Percentiles rank a stretch among this genome's conserved stretches.
Evolutionary conservation across 2,329 filamentous ascomycete species (phyloP).

Genomic region (Xylariaceae sp.): DNA sequence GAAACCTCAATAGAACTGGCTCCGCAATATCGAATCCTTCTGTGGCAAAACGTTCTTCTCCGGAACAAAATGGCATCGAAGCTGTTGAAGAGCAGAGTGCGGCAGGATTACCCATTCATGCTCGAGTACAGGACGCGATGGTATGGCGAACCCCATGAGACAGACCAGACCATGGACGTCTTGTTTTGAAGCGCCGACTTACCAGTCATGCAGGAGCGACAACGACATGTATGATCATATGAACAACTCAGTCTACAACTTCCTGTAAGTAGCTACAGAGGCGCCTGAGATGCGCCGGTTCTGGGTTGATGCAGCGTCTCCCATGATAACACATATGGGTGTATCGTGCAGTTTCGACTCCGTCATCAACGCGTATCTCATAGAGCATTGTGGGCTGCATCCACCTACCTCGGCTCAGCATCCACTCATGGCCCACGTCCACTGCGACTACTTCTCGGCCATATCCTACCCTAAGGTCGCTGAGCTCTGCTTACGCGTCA

Average conservation of each 20-base stretch:
- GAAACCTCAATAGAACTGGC: neutral
- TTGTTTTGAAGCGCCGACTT: conserved; percentile 4
- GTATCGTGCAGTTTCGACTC: conserved; percentile 64
- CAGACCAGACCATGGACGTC: neutral
- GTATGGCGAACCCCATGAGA: conserved; percentile 40
- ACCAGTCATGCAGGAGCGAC: conserved; percentile 59
- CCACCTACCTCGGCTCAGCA: conserved; percentile 68
- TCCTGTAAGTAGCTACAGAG: conserved; percentile 47
- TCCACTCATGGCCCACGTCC: conserved; percentile 77
- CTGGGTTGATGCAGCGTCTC: neutral
- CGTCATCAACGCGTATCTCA: conserved; percentile 82
- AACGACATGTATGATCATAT: conserved; percentile 95
- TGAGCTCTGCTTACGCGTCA: conserved; percentile 76
- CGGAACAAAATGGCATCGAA: conserved; percentile 31
- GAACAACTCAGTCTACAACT: conserved; percentile 85
- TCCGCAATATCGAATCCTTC: neutral
- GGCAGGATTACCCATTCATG: conserved; percentile 70
- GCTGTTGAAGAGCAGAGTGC: conserved; percentile 55
- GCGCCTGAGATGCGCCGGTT: neutral
- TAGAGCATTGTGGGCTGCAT: conserved; percentile 67
- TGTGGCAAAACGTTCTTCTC: neutral
- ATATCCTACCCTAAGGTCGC: conserved; percentile 77
- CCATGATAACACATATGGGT: conserved; percentile 2
- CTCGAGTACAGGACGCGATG: conserved; percentile 84
- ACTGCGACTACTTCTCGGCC: conserved; percentile 79